Conservation (phyloP, 2,329 filamentous ascomycete species). For the Aspergillus puulaauensis region DNA sequence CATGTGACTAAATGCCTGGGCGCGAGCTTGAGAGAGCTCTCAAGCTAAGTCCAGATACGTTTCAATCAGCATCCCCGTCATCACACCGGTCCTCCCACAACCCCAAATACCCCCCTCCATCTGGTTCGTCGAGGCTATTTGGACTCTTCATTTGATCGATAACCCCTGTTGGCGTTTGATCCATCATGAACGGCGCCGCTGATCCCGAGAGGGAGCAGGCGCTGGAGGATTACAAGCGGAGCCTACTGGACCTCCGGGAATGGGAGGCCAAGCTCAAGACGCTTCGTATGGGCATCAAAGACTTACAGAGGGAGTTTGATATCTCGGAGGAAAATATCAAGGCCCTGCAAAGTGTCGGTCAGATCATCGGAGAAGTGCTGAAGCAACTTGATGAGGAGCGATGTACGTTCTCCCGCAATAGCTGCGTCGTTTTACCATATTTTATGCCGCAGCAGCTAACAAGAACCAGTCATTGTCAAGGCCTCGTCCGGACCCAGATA, state of each 20-base stretch:
- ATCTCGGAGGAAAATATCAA: conserved; percentile 99
- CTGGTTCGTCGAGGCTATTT: neutral
- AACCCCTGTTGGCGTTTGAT: conserved; percentile 6
- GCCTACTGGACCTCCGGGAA: conserved; percentile 91
- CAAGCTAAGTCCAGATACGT: conserved; percentile 22
- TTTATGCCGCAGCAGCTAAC: conserved; percentile 15
- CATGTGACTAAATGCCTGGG: conserved; percentile 15
- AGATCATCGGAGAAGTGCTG: conserved; percentile 98
- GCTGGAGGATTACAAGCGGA: conserved; percentile 74
- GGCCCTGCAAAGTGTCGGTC: conserved; percentile 95
- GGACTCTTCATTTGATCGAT: neutral
- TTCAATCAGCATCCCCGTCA: conserved; percentile 18
- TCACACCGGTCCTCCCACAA: neutral
- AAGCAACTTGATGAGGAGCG: conserved; percentile 98
- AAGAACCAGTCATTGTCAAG: conserved; percentile 83
- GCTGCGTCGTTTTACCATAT: neutral
- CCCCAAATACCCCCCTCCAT: neutral
- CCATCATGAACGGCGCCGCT: conserved; percentile 38
- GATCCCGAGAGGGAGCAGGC: conserved; percentile 64
- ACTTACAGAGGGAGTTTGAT: conserved; percentile 90
- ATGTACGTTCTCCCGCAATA: conserved; percentile 62
- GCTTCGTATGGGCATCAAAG: conserved; percentile 92
- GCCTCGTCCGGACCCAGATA: conserved; percentile 96
- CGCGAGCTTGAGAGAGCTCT: conserved; percentile 30
- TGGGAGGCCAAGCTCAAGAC: conserved; percentile 98